phyloP scores from a whole-genome alignment of 2,329 filamentous ascomycete species.

The Cladosporium sp. region DNA sequence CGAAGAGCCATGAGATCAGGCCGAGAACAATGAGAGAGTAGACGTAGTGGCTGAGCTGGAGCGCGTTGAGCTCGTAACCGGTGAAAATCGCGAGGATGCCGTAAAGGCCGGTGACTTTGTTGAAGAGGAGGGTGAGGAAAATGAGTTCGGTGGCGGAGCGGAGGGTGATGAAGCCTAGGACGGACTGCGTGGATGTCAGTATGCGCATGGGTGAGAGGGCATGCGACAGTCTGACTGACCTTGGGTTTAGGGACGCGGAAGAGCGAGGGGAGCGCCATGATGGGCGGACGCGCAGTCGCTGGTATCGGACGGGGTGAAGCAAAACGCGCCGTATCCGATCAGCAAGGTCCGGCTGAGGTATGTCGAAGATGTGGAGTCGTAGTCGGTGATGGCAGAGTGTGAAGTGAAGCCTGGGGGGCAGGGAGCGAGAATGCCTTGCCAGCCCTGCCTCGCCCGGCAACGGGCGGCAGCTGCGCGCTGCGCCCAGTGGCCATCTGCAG shows the following conservation, averaged over 20 bases:
- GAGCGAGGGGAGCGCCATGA: conserved; percentile 16
- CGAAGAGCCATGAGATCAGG: conserved; percentile 63
- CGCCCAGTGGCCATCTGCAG: not conserved
- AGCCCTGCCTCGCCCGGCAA: not conserved
- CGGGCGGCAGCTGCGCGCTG: not conserved
- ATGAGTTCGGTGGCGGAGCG: conserved; percentile 83
- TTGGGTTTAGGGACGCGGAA: conserved; percentile 16
- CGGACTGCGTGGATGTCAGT: conserved; percentile 51
- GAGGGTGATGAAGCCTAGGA: conserved; percentile 79
- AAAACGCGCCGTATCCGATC: too few species aligned
- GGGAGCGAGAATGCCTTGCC: not conserved
- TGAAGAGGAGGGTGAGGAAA: conserved; percentile 74
- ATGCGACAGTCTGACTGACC: conserved; percentile 8
- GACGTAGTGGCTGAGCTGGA: conserved; percentile 86
- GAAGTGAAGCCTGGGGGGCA: not conserved
- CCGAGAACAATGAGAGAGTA: conserved; percentile 71
- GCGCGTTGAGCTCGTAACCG: conserved; percentile 71
- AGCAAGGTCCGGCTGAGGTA: not conserved
- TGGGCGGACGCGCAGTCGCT: conserved; percentile 6
- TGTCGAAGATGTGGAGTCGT: not conserved
- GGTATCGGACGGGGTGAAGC: not conserved
- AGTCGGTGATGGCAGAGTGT: not conserved
- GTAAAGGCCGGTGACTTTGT: conserved; percentile 87
- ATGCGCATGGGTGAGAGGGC: not conserved
- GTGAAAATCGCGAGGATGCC: conserved; percentile 84